Evolutionary conservation across 805 yeast species (phyloP), one percentile per base, ranked within the genome.

Genomic region (Barnettozyma sucrosica): DNA sequence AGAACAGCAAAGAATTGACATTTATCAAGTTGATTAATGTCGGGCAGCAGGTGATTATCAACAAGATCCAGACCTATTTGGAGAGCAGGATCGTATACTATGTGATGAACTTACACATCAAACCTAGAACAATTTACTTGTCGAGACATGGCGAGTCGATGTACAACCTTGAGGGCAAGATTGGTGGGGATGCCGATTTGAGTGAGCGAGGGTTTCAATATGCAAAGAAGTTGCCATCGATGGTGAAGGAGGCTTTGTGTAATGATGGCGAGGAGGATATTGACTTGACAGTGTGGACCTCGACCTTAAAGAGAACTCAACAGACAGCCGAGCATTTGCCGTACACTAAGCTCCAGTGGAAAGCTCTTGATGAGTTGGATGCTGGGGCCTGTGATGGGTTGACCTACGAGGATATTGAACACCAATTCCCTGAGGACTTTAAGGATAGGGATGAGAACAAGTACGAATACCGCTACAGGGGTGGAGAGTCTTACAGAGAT

Each of bases 321-420:
- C 96, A 92, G 64, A 92, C 98, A 1, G 92, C 97, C 1, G 79
- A 85, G 50, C 76, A 74, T 63, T 72, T 92, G 57, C 89, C 93
- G 1, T 88, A 85, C 65, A 81, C 83, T 50, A 83, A 89, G 63
- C 72, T 89, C 55, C 85, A 83, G 53, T 92, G 99, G 99, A 93
- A 93, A 66, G 98, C 98, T 0, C 71, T 92, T 56, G 98, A 92
- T 65, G 99, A 92, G 68, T 76, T 92, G 52, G 98, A 92, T 65
- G 98, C 97, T 0, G 99, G 99, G 10, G 90, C 88, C 21, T 92
- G 98, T 66, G 99, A 92, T 66, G 98, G 97, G 6, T 77, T 92
- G 78, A 92, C 99, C 0, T 92, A 92, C 63, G 96, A 90, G 55
- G 96, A 92, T 52, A 89, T 92, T 59, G 95, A 88, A 57, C 69